Evolutionary conservation across 2,329 filamentous ascomycete species (phyloP), one percentile per base, ranked within the genome.

Genomic region (Penicillium brevicompactum): DNA sequence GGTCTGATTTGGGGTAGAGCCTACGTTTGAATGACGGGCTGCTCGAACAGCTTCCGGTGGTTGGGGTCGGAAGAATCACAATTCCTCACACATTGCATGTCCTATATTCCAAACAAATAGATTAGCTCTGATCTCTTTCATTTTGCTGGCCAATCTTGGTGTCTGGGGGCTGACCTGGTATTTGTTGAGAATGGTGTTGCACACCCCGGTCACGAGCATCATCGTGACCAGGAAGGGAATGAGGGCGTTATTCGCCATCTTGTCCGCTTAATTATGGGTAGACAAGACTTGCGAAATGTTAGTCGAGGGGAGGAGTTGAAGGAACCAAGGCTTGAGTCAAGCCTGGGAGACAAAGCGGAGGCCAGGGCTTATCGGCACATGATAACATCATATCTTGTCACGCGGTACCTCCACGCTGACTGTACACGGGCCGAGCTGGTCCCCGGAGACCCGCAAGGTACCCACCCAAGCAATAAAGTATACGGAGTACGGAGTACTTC

Each of bases 101-200:
- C 94, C 90, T 78, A 57, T 52, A 57, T 52, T 44, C 24, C 8
- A 34, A 7, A 24, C 5, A 7, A 11, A 7, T 4, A 3, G 13
- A 40, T 64, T 63, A 62, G 53, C 47, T 49, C 16, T 34, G 16
- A 37, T 30, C 13, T 38, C 14, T 27, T 18, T 22, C 21, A 5
- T 31, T 34, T 21, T 16, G 30, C 16, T 46, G 10, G n/a, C 18
- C 10, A 10, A 14, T 16, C 31, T 21, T 32, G 71, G 16, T 11
- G 13, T 37, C 7, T 37, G 5, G 22, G 47, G 32, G 32, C 79
- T 58, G 75, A 92, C 92, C 80, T 97, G 93, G 70, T 92, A 97
- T 73, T 99, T 99, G 65, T 93, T 97, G 68, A 99, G 82, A 58
- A 99, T 85, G 1, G 94, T 99, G 74, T 99, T 99, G 82, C 92